Conservation (phyloP, 805 yeast genomes). For the Candida gorgasii region DNA sequence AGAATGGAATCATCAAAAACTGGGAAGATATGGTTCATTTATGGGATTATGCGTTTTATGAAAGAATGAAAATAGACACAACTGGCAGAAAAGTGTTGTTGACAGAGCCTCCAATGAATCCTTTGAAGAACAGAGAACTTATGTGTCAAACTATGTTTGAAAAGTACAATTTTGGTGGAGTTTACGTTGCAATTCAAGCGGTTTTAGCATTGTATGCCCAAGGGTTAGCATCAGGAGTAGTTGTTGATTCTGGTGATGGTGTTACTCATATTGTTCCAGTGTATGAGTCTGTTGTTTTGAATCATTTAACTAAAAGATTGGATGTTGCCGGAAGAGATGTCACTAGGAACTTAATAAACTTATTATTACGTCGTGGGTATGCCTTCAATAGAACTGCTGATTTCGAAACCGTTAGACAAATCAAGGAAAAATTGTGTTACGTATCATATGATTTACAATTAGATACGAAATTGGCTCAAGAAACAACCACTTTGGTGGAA, state of each 20-base stretch:
- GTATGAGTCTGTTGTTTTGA: conserved; percentile 94
- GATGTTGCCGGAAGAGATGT: conserved; percentile 99
- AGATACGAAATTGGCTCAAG: conserved; percentile 83
- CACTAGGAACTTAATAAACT: conserved; percentile 89
- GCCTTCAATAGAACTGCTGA: conserved; percentile 98
- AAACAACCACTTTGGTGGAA: conserved; percentile 94
- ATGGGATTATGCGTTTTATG: conserved; percentile 97
- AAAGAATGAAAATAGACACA: conserved; percentile 78
- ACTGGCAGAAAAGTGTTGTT: conserved; percentile 76
- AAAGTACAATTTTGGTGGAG: conserved; percentile 86
- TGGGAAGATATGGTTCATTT: conserved; percentile 99
- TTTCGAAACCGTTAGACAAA: conserved; percentile 97
- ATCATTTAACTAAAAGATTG: conserved; percentile 86
- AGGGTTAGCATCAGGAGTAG: conserved; percentile 95
- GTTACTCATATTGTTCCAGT: conserved; percentile 98
- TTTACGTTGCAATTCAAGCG: conserved; percentile 95
- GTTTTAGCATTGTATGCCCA: conserved; percentile 97
- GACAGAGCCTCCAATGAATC: conserved; percentile 99
- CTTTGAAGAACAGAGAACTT: conserved; percentile 80
- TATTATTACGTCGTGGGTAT: conserved; percentile 92
- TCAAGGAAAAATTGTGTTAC: conserved; percentile 87
- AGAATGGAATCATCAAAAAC: conserved; percentile 93
- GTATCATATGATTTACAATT: conserved; percentile 92
- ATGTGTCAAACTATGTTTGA: conserved; percentile 96
- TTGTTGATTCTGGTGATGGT: conserved; percentile 98